These are phyloP conservation scores for Microcyclospora tardicrescens DNA, from an alignment of 2,329 filamentous ascomycete genomes.

Conservation along the genomic window DNA sequence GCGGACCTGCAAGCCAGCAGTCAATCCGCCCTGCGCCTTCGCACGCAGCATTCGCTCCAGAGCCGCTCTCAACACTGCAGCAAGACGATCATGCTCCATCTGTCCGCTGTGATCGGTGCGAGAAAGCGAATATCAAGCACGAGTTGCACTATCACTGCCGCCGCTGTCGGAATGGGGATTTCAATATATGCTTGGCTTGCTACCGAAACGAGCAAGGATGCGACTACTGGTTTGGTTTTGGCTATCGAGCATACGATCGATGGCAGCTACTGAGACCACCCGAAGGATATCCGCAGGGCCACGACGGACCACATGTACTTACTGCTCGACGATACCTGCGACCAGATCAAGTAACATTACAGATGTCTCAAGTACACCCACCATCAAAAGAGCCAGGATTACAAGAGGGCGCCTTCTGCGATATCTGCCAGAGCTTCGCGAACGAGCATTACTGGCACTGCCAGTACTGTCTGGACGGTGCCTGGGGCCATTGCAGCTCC, in stretches of 20 bases:
- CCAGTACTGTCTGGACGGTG: conserved; percentile 72
- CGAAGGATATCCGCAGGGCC: conserved; percentile 27
- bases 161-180: conserved; percentile 55
- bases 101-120: conserved; percentile 53
- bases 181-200: conserved; percentile 69
- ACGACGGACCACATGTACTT: conserved; percentile 41
- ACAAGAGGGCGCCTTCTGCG: conserved; percentile 74
- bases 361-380: conserved; percentile 29
- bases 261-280: conserved; percentile 26
- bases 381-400: conserved; percentile 37
- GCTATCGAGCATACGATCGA: conserved; percentile 49
- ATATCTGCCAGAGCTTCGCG: conserved; percentile 56
- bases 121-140: conserved; percentile 63
- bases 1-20: conserved; percentile 3
- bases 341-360: conserved; percentile 27
- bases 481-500: conserved; percentile 85
- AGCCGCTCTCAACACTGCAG: conserved; percentile 32
- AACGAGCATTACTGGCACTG: conserved; percentile 89
- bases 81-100: conserved; percentile 45
- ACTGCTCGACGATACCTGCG: conserved; percentile 32
- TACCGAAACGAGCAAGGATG: conserved; percentile 69
- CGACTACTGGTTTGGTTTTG: conserved; percentile 79
- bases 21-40: conserved; percentile 11
- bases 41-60: conserved; percentile 18
- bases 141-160: conserved; percentile 74